phyloP scores from a whole-genome alignment of 1,139 yeast species.

The Candida gigantensis region DNA sequence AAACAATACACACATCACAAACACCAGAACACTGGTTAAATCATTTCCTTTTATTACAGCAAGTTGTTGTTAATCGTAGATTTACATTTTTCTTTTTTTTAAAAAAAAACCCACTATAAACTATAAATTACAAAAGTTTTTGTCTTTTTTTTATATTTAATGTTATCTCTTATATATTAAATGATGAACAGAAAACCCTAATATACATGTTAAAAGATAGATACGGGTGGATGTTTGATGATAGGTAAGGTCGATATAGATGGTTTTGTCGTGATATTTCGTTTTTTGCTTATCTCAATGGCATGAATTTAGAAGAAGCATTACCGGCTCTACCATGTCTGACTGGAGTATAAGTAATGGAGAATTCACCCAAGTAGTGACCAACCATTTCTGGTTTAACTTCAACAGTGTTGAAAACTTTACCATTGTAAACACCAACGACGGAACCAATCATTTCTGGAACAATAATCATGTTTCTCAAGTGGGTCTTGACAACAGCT shows the following conservation, averaged over 20 bases:
- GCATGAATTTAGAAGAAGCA: constrained; percentile 83
- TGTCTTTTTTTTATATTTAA: too few species aligned
- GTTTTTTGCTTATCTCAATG: constrained; percentile 44
- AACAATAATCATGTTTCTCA: constrained; percentile 97
- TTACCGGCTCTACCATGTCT: constrained; percentile 99
- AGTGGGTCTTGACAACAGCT: constrained; percentile 97
- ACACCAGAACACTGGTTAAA: too few species aligned
- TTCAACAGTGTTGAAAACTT: constrained; percentile 99
- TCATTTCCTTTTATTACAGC: too few species aligned
- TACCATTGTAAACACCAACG: constrained; percentile 99
- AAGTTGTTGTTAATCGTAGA: too few species aligned
- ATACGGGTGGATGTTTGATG: neutral
- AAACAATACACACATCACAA: too few species aligned
- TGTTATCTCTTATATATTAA: constrained; percentile 2
- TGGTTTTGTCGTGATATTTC: neutral
- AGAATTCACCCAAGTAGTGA: constrained; percentile 99
- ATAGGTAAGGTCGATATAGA: constrained; percentile 1
- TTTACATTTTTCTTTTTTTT: neutral
- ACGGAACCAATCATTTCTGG: constrained; percentile 99
- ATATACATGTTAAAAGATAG: constrained; percentile 1
- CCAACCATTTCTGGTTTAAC: constrained; percentile 99
- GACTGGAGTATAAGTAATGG: constrained; percentile 99
- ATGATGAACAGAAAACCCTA: constrained; percentile 1
- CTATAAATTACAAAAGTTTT: constrained; percentile 3
- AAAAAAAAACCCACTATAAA: neutral